Conservation (phyloP, 2,329 filamentous ascomycete genomes). For the Sporothrix globosa region DNA sequence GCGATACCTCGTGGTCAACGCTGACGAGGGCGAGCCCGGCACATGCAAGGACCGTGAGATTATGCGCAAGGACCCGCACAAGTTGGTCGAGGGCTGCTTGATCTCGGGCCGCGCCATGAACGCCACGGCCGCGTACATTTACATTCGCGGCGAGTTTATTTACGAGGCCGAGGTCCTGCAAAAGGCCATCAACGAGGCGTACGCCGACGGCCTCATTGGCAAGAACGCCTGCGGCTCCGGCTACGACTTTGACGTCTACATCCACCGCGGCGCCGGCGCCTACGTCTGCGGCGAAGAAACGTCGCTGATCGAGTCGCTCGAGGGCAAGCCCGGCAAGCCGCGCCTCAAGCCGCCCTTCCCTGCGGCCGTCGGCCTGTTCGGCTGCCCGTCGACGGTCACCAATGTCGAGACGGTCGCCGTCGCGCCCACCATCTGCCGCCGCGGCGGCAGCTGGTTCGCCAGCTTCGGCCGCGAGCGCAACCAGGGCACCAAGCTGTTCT, state of each 20-base stretch:
- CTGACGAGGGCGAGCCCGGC: slow-evolving; percentile 96
- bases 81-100: slow-evolving; percentile 95
- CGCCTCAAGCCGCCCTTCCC: slow-evolving; percentile 98
- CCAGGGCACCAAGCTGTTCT: slow-evolving; percentile 95
- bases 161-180: slow-evolving; percentile 93
- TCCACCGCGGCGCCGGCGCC: slow-evolving; percentile 95
- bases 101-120: slow-evolving; percentile 98
- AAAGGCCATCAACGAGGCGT: slow-evolving; percentile 95
- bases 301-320: slow-evolving; percentile 94
- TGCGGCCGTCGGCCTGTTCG: slow-evolving; percentile 94
- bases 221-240: slow-evolving; percentile 97
- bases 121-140: slow-evolving; percentile 97
- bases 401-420: slow-evolving; percentile 98
- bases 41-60: slow-evolving; percentile 99
- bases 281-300: slow-evolving; percentile 99
- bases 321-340: slow-evolving; percentile 98
- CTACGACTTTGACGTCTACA: slow-evolving; percentile 96
- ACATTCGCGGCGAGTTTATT: slow-evolving; percentile 98
- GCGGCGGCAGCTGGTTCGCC: slow-evolving; percentile 91
- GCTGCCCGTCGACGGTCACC: slow-evolving; percentile 95
- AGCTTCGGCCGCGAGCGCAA: slow-evolving; percentile 94
- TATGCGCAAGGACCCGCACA: slow-evolving; percentile 99
- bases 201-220: slow-evolving; percentile 89
- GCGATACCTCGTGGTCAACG: slow-evolving; percentile 95
- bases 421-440: slow-evolving; percentile 90